Conservation (phyloP, 2,329 filamentous ascomycete species). For the Torrubiella hemipterigena region DNA sequence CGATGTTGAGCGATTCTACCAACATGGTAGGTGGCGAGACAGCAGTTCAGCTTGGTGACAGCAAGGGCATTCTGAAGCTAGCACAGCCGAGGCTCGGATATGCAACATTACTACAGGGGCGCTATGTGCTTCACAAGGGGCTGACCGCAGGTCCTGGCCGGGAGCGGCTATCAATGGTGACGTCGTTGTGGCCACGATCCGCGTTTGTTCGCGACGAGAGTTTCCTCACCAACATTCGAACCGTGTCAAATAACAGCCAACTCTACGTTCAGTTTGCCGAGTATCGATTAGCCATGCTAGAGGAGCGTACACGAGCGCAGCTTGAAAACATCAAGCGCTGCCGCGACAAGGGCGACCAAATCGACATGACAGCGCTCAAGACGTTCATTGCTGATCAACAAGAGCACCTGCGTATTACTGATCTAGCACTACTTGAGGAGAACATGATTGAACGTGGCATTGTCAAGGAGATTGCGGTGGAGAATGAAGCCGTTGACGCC, state of each 20-base stretch:
- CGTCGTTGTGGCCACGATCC: conserved; percentile 48
- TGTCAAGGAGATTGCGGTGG: too few relatives aligned
- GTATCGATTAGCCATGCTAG: conserved; percentile 51
- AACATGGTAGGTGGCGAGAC: conserved; percentile 55
- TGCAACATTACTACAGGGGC: conserved; percentile 50
- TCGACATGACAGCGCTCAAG: too few relatives aligned
- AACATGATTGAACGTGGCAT: too few relatives aligned
- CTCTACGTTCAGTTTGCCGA: conserved; percentile 50
- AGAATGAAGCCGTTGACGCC: too few relatives aligned
- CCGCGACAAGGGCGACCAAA: too few relatives aligned
- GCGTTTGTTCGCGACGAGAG: conserved; percentile 45
- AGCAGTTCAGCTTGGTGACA: conserved; percentile 39
- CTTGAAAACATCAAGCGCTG: too few relatives aligned
- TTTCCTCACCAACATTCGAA: conserved; percentile 46
- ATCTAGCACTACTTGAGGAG: too few relatives aligned
- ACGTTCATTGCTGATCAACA: too few relatives aligned
- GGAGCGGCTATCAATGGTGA: conserved; percentile 56
- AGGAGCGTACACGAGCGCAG: too few relatives aligned
- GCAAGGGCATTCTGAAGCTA: conserved; percentile 47
- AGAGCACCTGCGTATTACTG: too few relatives aligned
- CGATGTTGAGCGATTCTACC: conserved; percentile 52
- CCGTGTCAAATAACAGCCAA: conserved; percentile 42
- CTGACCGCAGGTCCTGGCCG: conserved; percentile 43
- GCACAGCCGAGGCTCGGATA: conserved; percentile 36
- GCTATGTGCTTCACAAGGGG: conserved; percentile 55